Base-by-base conservation (phyloP, 1,284 basidiomycete genomes). In the Spongiforma sp. region DNA sequence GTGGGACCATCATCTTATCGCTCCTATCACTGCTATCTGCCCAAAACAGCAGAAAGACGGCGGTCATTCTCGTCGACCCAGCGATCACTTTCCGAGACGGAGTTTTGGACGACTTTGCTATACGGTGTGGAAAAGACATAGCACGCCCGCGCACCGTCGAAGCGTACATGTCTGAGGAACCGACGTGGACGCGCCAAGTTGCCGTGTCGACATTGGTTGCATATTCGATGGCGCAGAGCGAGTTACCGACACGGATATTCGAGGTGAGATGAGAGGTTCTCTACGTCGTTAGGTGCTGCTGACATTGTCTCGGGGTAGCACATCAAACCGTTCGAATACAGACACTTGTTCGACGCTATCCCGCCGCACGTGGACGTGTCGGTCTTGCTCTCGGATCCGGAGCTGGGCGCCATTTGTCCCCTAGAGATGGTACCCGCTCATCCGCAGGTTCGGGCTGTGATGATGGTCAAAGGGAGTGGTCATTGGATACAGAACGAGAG, bases 401-500 rank as follows among this genome's bases (percentile, higher is more conserved):
- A 55, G 36, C 54, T 64, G 24, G 43, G 63, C n/a, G 5, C 24
- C 10, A 10, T 67, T 2, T 71, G 66, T 50, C 41, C 57, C 17
- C 46, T 26, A 4, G 62, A 62, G 26, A 11, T 48, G 19, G 48
- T 69, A 5, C 66, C 60, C 11, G 37, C 34, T 36, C 68, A 62
- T 43, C 60, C 68, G 4, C 62, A 61, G 46, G 65, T 70, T 30
- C 66, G 32, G 39, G n/a, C 32, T 21, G 52, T 66, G 15, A 10
- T 61, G 3, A 61, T 19, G 26, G 46, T 69, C 2, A 41, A 53
- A 14, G 66, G 70, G 37, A 65, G 62, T 30, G n/a, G 62, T 37
- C 70, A 70, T 53, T 73, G 62, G 61, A 63, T 72, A 50, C 68
- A 72, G 26, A 59, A 64, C 30, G 68, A 70, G 11, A 11, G 61